Conservation (phyloP, 2,329 filamentous ascomycete genomes). For the Westerdykella aurantiaca region DNA sequence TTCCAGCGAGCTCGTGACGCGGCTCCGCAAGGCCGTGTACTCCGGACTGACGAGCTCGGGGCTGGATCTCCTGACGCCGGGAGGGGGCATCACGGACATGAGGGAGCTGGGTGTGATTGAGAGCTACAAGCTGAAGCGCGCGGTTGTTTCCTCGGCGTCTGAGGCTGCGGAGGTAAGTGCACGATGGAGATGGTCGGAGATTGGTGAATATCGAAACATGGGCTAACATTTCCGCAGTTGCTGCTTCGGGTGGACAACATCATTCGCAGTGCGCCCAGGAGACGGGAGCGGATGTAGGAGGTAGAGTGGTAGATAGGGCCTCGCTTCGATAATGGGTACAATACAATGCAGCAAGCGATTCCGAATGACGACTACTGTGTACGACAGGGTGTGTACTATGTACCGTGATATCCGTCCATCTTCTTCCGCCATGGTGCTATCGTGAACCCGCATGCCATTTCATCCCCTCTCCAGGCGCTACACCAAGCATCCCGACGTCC, state of each 20-base stretch:
- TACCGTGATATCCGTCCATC: no score
- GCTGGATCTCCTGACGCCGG: slow-evolving; percentile 79
- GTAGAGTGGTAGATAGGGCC: no score
- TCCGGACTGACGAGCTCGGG: slow-evolving; percentile 90
- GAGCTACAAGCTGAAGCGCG: slow-evolving; percentile 96
- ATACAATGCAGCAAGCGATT: no score
- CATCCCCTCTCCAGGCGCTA: no score
- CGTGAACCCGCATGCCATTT: no score
- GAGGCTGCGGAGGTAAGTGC: slow-evolving; percentile 86
- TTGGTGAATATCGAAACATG: slow-evolving; percentile 2
- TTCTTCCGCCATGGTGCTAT: no score
- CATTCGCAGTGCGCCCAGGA: slow-evolving; percentile 84
- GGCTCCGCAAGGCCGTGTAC: slow-evolving; percentile 89
- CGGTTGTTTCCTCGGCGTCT: slow-evolving; percentile 93
- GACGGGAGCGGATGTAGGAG: slow-evolving; percentile 65
- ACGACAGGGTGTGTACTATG: no score
- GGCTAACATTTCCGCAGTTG: slow-evolving; percentile 51
- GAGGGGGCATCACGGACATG: slow-evolving; percentile 93
- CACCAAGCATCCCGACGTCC: no score
- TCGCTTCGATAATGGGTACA: no score
- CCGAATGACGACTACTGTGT: no score
- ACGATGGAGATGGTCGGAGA: neutral
- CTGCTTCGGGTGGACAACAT: slow-evolving; percentile 95
- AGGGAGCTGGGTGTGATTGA: slow-evolving; percentile 90
- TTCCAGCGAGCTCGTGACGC: slow-evolving; percentile 86